Conservation (phyloP, 805 yeast genomes). For the Pichia californica region DNA sequence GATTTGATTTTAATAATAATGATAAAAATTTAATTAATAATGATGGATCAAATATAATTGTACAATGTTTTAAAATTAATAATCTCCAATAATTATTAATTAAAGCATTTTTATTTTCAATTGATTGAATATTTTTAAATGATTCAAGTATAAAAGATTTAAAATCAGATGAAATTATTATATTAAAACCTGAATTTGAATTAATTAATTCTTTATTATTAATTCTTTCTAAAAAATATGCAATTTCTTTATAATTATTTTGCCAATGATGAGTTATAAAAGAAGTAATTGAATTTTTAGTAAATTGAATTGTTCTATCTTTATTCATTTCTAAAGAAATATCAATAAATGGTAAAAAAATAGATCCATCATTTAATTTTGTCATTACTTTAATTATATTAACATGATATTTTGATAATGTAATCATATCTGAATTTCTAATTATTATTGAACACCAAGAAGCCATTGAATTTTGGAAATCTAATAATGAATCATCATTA, state of each 20-base stretch:
- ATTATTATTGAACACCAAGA: conserved; percentile 44
- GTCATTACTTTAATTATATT: conserved; percentile 36
- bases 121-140: conserved; percentile 15
- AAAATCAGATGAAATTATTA: conserved; percentile 30
- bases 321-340: conserved; percentile 35
- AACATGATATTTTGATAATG: conserved; percentile 42
- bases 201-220: conserved; percentile 21
- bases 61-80: conserved; percentile 34
- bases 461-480: conserved; percentile 28
- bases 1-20: conserved; percentile 4
- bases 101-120: conserved; percentile 11
- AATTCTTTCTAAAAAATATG: conserved; percentile 37
- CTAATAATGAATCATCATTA: conserved; percentile 5
- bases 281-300: conserved; percentile 40
- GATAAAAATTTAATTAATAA: conserved; percentile 19
- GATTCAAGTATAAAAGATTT: conserved; percentile 24
- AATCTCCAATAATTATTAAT: conserved; percentile 49
- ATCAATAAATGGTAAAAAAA: conserved; percentile 43
- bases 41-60: conserved; percentile 23
- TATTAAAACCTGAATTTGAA: conserved; percentile 10
- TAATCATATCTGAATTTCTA: conserved; percentile 43
- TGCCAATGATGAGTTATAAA: conserved; percentile 41
- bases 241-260: conserved; percentile 29
- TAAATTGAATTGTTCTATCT: conserved; percentile 42
- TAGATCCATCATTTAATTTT: conserved; percentile 28